Evolutionary conservation across 306 rosid species (phyloP).

Genomic region (Quercus variabilis): DNA sequence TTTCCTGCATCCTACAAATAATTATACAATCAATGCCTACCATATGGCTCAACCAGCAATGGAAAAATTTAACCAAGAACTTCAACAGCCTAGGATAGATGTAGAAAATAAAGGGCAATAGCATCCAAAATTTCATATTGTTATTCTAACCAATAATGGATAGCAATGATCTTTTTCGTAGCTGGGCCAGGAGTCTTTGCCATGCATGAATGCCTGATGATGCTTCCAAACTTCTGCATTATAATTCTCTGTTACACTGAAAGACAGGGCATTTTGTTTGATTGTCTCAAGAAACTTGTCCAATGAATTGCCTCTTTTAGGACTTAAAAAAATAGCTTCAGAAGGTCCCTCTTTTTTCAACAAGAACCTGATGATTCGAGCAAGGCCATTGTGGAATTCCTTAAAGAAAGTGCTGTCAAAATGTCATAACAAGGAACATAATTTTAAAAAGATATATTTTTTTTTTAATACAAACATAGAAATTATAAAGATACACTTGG

Average conservation of each 20-base stretch:
- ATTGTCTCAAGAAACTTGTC: conserved; percentile 59
- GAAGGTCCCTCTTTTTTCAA: conserved; percentile 48
- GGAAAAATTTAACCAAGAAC: neutral
- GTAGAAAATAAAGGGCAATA: neutral
- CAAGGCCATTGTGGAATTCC: conserved; percentile 74
- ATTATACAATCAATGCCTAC: conserved; percentile 21
- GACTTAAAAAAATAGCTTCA: conserved; percentile 69
- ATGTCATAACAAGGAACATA: too few relatives aligned
- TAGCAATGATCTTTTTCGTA: conserved; percentile 75
- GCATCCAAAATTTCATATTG: conserved; percentile 37
- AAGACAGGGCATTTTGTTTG: conserved; percentile 50
- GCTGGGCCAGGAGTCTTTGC: conserved; percentile 60
- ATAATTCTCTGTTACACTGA: conserved; percentile 59
- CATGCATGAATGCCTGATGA: conserved; percentile 52
- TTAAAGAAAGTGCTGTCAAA: conserved; percentile 74
- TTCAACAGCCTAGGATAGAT: neutral
- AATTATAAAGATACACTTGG: conserved; percentile 23
- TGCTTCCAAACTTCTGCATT: conserved; percentile 63
- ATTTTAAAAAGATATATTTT: too few relatives aligned
- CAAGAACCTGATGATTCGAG: conserved; percentile 47
- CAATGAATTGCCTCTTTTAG: conserved; percentile 75
- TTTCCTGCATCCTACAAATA: conserved; percentile 26
- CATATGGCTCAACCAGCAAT: conserved; percentile 16
- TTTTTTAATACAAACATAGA: neutral
- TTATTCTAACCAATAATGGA: conserved; percentile 63